These are phyloP conservation scores for Rosa persica DNA, from an alignment of 306 rosid genomes.

Conservation along the genomic window DNA sequence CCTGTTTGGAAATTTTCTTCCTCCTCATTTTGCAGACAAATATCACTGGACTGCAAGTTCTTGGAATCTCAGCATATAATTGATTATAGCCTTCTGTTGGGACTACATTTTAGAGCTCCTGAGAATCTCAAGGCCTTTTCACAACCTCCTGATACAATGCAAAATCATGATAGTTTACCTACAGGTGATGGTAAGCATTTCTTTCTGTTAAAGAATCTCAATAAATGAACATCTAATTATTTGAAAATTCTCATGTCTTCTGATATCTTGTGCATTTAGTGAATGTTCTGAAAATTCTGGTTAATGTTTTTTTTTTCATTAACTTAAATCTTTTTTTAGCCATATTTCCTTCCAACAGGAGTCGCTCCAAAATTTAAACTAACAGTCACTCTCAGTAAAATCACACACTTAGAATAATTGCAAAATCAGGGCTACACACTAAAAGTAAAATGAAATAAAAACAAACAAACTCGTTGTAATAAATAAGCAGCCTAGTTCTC, in stretches of 20 bases:
- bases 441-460: background rate
- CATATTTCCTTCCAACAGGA: background rate
- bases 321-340: background rate
- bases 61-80: constrained; percentile 86
- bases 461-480: background rate
- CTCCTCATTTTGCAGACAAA: constrained; percentile 61
- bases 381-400: background rate
- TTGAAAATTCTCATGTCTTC: background rate
- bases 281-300: background rate
- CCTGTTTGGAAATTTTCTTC: constrained; percentile 21
- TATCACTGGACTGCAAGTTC: constrained; percentile 74
- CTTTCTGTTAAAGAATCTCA: constrained; percentile 2
- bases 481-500: no score
- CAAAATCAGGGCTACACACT: background rate
- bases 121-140: constrained; percentile 66
- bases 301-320: background rate
- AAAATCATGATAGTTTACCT: constrained; percentile 33
- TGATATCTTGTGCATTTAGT: constrained; percentile 3
- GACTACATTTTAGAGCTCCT: constrained; percentile 95
- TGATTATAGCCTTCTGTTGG: constrained; percentile 94
- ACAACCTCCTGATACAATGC: constrained; percentile 44
- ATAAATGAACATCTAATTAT: background rate
- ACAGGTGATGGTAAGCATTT: constrained; percentile 46
- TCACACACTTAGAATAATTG: background rate
- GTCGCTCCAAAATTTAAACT: background rate